These are phyloP conservation scores for Suillus hirtellus DNA, from an alignment of 768 basidiomycete genomes.

Conservation along the genomic window DNA sequence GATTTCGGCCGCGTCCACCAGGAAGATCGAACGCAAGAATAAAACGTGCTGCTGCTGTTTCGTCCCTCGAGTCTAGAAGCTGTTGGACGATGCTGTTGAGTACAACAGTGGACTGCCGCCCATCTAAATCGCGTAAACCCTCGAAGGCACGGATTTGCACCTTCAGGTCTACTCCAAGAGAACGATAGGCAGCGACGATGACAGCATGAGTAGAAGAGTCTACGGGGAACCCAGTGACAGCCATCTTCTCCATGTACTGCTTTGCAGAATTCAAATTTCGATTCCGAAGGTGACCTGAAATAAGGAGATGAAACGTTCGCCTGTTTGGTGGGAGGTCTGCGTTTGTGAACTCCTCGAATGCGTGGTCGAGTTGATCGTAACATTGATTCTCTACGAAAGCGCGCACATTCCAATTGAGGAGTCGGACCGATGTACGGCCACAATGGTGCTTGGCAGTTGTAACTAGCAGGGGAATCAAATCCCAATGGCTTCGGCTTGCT, in stretches of 20 bases:
- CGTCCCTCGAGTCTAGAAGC: conserved; percentile 55
- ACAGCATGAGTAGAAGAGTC: conserved; percentile 61
- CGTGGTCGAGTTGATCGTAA: conserved; percentile 45
- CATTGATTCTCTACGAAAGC: conserved; percentile 57
- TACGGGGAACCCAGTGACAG: conserved; percentile 50
- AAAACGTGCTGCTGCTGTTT: conserved; percentile 45
- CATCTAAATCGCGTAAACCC: conserved; percentile 43
- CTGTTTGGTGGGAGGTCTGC: conserved; percentile 50
- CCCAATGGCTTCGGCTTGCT: conserved; percentile 50
- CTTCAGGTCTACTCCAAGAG: conserved; percentile 55
- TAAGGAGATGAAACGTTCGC: conserved; percentile 68
- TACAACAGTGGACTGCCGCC: conserved; percentile 46
- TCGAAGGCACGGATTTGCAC: conserved; percentile 55
- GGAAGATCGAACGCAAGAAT: conserved; percentile 47
- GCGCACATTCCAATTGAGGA: conserved; percentile 72
- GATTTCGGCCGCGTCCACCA: conserved; percentile 19
- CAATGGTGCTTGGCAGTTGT: conserved; percentile 49
- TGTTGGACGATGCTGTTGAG: conserved; percentile 71
- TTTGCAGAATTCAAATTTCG: conserved; percentile 59
- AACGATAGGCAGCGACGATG: conserved; percentile 58
- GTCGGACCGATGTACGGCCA: conserved; percentile 49
- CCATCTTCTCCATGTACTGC: conserved; percentile 56
- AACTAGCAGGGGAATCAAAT: conserved; percentile 47
- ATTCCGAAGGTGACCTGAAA: conserved; percentile 70
- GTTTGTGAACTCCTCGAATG: conserved; percentile 51